phyloP scores from a whole-genome alignment of 2,329 filamentous ascomycete genomes.

The Colletotrichum acutatum region DNA sequence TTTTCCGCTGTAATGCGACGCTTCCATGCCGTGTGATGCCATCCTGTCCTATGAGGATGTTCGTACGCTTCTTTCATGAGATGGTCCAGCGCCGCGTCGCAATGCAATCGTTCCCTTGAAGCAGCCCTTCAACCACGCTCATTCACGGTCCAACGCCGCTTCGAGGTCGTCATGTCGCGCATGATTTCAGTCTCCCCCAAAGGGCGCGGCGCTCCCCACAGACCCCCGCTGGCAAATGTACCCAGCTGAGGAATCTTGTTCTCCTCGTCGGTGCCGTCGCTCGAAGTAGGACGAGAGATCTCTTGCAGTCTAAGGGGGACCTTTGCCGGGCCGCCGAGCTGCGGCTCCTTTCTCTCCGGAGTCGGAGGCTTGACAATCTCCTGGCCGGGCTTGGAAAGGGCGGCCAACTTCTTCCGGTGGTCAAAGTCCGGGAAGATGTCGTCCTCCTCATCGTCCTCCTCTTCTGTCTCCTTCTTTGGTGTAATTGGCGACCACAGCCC shows the following conservation, averaged over 20 bases:
- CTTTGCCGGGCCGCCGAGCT: conserved; percentile 23
- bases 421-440: conserved; percentile 64
- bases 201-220: conserved; percentile 57
- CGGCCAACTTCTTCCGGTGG: conserved; percentile 45
- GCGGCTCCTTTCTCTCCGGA: conserved; percentile 38
- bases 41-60: neutral
- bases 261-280: conserved; percentile 41
- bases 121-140: conserved; percentile 46
- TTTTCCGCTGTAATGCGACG: neutral
- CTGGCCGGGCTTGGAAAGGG: conserved; percentile 21
- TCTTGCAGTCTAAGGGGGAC: conserved; percentile 34
- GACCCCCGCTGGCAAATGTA: conserved; percentile 51
- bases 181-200: conserved; percentile 56
- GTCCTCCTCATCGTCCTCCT: conserved; percentile 62
- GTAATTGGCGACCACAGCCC: conserved; percentile 59
- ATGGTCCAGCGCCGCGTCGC: neutral
- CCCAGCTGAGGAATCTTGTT: conserved; percentile 50
- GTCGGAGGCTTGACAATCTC: conserved; percentile 31
- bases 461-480: conserved; percentile 47
- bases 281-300: conserved; percentile 35
- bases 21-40: neutral
- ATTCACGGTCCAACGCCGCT: conserved; percentile 67
- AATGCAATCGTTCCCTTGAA: neutral
- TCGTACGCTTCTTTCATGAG: neutral
- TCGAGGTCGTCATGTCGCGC: conserved; percentile 58